phyloP scores from a whole-genome alignment of 2,329 filamentous ascomycete species.

The Fusarium sp. region DNA sequence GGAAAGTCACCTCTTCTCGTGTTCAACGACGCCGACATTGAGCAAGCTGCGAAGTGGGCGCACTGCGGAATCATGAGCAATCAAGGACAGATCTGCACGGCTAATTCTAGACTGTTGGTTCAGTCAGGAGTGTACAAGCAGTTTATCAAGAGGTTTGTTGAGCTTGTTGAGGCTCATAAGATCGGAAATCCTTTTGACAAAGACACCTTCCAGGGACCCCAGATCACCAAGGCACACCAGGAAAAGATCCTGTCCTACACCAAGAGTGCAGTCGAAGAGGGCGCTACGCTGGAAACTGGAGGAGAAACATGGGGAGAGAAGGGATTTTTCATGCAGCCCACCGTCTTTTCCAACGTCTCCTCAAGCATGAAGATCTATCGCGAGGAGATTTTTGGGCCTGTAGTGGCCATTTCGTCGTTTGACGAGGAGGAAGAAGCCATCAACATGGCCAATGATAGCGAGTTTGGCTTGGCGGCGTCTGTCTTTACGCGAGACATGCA shows the following conservation, averaged over 20 bases:
- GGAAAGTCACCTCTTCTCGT: slow-evolving; percentile 1
- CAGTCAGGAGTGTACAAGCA: not conserved
- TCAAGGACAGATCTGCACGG: not conserved
- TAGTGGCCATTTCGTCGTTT: not conserved
- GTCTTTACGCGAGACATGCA: not conserved
- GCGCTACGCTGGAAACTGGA: not conserved
- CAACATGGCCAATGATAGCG: not conserved
- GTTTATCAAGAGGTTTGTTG: not conserved
- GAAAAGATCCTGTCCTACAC: not conserved
- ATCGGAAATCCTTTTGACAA: not conserved
- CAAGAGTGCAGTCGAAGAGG: not conserved
- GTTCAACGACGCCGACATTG: not conserved
- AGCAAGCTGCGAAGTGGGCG: not conserved
- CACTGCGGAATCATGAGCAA: slow-evolving; percentile 2
- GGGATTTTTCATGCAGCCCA: not conserved
- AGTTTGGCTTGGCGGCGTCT: not conserved
- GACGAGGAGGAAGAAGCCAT: not conserved
- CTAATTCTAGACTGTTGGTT: not conserved
- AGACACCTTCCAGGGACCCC: not conserved
- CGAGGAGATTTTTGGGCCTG: not conserved
- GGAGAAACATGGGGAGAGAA: not conserved
- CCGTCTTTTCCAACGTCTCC: not conserved
- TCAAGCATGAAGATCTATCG: not conserved
- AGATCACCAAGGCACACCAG: not conserved
- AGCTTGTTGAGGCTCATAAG: not conserved